A percentile compares a stretch with the other conserved stretches of the same genome.
These are phyloP conservation scores for Rugonectria rugulosa DNA, from an alignment of 2,329 filamentous ascomycete species.

Conservation along the genomic window DNA sequence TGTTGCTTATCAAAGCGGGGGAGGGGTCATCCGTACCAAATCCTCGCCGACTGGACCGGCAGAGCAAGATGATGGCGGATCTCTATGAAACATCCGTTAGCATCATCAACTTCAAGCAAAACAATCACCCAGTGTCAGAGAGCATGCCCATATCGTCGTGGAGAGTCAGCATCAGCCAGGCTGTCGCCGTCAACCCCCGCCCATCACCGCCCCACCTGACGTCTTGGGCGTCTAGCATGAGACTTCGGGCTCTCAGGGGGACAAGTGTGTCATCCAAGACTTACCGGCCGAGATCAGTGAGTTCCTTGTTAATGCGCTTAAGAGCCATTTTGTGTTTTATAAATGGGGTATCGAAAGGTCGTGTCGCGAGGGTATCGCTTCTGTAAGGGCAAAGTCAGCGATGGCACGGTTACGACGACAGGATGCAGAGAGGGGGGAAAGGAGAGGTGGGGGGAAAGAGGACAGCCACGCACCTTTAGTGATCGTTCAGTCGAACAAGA, in stretches of 20 bases:
- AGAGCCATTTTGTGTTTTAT: conserved; percentile 73
- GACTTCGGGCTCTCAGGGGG: conserved; percentile 31
- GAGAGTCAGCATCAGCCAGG: conserved; percentile 23
- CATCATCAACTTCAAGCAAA: not conserved
- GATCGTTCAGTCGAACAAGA: conserved; percentile 28
- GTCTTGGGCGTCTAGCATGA: conserved; percentile 39
- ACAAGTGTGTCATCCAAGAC: conserved; percentile 42
- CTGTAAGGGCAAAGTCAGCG: conserved; percentile 37
- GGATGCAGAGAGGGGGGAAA: not conserved
- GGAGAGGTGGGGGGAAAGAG: conserved; percentile 16
- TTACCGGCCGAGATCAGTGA: conserved; percentile 89
- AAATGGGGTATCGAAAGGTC: conserved; percentile 37
- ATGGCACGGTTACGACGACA: conserved; percentile 24
- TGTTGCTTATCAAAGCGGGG: conserved; percentile 33
- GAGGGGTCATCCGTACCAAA: conserved; percentile 74
- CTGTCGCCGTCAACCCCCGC: conserved; percentile 44
- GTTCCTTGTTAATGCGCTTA: conserved; percentile 95
- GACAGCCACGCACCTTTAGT: conserved; percentile 40
- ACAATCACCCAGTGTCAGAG: not conserved
- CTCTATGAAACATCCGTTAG: conserved; percentile 63
- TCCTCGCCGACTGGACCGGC: conserved; percentile 97
- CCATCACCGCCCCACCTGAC: conserved; percentile 48
- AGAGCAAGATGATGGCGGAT: conserved; percentile 98
- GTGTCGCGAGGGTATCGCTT: conserved; percentile 39
- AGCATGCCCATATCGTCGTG: conserved; percentile 13